Percentiles rank a stretch among this genome's conserved stretches.
phyloP scores from a whole-genome alignment of 2,329 filamentous ascomycete species.

The Teratosphaeria pseudoeucalypti region DNA sequence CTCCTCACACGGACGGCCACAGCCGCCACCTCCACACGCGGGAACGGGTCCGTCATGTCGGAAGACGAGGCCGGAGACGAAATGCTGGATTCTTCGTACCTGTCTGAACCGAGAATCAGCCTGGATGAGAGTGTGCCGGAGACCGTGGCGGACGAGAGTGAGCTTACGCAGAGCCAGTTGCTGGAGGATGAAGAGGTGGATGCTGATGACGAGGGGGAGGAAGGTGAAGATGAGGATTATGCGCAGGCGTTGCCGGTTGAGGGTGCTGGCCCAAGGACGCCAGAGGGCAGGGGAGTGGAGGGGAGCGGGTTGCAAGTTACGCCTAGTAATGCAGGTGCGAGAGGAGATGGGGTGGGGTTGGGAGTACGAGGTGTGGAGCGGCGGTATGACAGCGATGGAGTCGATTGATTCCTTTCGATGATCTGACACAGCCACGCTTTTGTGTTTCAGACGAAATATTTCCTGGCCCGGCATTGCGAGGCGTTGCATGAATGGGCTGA shows the following conservation, averaged over 20 bases:
- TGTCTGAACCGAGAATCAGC: conserved; percentile 8
- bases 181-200: conserved; percentile 4
- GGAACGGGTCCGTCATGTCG: conserved; percentile 14
- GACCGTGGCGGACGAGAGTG: conserved; percentile 4
- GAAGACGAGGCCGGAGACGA: conserved; percentile 24
- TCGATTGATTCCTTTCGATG: not conserved
- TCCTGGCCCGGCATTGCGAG: too few species aligned
- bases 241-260: not conserved
- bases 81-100: conserved; percentile 12
- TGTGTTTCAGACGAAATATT: too few species aligned
- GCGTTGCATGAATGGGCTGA: too few species aligned
- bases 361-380: not conserved
- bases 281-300: not conserved
- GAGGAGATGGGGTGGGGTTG: not conserved
- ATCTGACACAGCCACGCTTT: too few species aligned
- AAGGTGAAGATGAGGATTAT: conserved; percentile 3
- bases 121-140: conserved; percentile 8
- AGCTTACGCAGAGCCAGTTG: conserved; percentile 1
- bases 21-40: conserved; percentile 4
- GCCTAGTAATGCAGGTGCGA: not conserved
- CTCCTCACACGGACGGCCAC: conserved; percentile 8
- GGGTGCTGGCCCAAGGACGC: not conserved
- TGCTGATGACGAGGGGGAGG: conserved; percentile 6
- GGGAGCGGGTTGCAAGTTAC: not conserved
- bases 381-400: not conserved